phyloP scores from a whole-genome alignment of 2,329 filamentous ascomycete species.

The Aspergillus proliferans region DNA sequence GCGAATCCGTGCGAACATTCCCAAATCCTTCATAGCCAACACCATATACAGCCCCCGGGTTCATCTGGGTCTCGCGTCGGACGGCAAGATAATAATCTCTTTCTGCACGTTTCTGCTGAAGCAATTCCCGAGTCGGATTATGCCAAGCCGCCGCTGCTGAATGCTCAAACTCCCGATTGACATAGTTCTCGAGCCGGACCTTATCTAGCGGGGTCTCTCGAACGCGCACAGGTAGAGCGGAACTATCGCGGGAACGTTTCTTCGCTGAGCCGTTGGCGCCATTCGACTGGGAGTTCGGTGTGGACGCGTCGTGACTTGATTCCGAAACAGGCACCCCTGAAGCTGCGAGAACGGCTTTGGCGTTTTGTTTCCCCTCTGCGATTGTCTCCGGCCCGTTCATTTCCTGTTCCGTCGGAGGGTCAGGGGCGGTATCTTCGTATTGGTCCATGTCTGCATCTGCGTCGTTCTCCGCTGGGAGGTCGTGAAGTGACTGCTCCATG shows the following conservation, averaged over 20 bases:
- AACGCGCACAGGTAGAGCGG: constrained; percentile 33
- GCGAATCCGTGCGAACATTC: constrained; percentile 73
- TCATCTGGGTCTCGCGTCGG: constrained; percentile 52
- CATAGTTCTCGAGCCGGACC: constrained; percentile 57
- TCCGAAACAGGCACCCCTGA: constrained; percentile 36
- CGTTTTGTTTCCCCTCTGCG: constrained; percentile 55
- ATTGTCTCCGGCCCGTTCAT: constrained; percentile 41
- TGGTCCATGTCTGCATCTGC: constrained; percentile 7
- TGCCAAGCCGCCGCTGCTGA: constrained; percentile 48
- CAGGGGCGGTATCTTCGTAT: constrained; percentile 16
- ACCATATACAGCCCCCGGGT: constrained; percentile 57
- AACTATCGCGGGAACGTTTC: constrained; percentile 57
- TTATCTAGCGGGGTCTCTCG: constrained; percentile 42
- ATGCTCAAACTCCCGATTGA: constrained; percentile 57
- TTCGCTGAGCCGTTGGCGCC: constrained; percentile 46
- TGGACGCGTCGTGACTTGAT: constrained; percentile 22
- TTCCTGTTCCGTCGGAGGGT: constrained; percentile 17
- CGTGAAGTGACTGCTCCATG: constrained; percentile 17
- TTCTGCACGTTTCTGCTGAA: constrained; percentile 60
- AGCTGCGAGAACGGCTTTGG: constrained; percentile 53
- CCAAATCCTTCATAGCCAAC: constrained; percentile 81
- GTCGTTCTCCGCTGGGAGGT: constrained; percentile 20
- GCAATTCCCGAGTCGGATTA: constrained; percentile 51
- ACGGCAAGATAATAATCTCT: constrained; percentile 64
- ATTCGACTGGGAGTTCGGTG: constrained; percentile 24